Evolutionary conservation across 352 stramenopile genomes (phyloP), one percentile per base, ranked within the genome.

Genomic region (Thalassiosira mediterranea): DNA sequence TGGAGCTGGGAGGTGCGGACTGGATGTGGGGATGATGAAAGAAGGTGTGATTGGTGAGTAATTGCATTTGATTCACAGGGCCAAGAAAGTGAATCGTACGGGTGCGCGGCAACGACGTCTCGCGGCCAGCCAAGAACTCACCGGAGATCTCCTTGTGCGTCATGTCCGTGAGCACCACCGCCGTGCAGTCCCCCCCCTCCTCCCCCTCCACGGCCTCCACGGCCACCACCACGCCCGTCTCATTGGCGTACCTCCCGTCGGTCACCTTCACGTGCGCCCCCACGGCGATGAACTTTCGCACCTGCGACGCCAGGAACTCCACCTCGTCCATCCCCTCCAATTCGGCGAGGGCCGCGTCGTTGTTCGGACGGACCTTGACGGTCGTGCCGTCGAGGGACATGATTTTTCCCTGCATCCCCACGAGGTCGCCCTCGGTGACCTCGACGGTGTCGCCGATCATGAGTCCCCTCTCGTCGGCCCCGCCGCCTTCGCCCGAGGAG

Each of bases 201-300:
- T 92, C 86, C 10, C 87, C 86, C 40, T 92, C 87, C 17, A 91
- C 57, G 47, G 77, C 60, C 63, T 92, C 86, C 10, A 93, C 81
- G 31, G 87, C 86, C 15, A 92, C 86, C 29, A 95, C 88, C 34
- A 87, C 83, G 73, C 90, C 90, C 25, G 90, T 95, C 72, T 94
- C 87, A 60, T 92, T 93, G 2, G 81, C 79, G 75, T 95, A 93
- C 17, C 85, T 65, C 26, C 90, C 88, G 74, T 93, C 88, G 2
- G 76, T 91, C 11, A 95, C 87, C 63, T 94, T 94, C 0, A 95
- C 90, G 75, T 93, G 88, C n/a, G 75, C 73, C 63, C 88, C 90
- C 32, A 94, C 83, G 46, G 86, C 75, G 76, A 95, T 91, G 58
- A 82, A 79, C 60, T 95, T 95, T 13, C 85, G 80, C 38, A 94